These are phyloP conservation scores for Puccinia coronata DNA, from an alignment of 1,284 basidiomycete genomes.

Conservation along the genomic window DNA sequence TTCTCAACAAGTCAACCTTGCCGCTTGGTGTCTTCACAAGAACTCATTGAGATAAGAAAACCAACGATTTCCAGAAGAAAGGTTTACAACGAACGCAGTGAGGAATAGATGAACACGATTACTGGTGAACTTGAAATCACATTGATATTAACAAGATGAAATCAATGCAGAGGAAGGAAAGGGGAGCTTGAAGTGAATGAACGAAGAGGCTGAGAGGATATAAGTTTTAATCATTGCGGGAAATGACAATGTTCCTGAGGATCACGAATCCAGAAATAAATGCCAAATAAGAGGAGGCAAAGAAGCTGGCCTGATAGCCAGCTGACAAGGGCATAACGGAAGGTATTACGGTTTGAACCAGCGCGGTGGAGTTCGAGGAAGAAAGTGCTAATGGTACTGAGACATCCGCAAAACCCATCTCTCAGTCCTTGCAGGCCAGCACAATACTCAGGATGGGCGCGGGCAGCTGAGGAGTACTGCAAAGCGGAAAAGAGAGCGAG, in stretches of 20 bases:
- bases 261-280: conserved; percentile 29
- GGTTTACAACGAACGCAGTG: too few species aligned
- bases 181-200: not conserved
- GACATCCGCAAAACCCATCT: conserved; percentile 92
- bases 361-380: conserved; percentile 75
- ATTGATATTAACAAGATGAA: too few species aligned
- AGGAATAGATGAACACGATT: too few species aligned
- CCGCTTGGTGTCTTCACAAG: too few species aligned
- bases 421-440: conserved; percentile 74
- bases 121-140: too few species aligned
- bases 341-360: conserved; percentile 63
- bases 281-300: conserved; percentile 30
- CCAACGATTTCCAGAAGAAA: too few species aligned
- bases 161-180: not conserved
- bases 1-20: too few species aligned
- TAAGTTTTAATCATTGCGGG: not conserved
- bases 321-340: conserved; percentile 71
- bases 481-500: conserved; percentile 72
- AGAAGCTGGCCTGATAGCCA: conserved; percentile 72
- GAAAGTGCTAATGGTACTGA: conserved; percentile 93
- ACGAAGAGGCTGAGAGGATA: not conserved
- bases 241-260: conserved; percentile 35
- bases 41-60: too few species aligned
- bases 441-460: conserved; percentile 65
- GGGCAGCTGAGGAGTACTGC: conserved; percentile 63